Evolutionary conservation across 805 yeast genomes (phyloP).

Genomic region (Candida suzukii): DNA sequence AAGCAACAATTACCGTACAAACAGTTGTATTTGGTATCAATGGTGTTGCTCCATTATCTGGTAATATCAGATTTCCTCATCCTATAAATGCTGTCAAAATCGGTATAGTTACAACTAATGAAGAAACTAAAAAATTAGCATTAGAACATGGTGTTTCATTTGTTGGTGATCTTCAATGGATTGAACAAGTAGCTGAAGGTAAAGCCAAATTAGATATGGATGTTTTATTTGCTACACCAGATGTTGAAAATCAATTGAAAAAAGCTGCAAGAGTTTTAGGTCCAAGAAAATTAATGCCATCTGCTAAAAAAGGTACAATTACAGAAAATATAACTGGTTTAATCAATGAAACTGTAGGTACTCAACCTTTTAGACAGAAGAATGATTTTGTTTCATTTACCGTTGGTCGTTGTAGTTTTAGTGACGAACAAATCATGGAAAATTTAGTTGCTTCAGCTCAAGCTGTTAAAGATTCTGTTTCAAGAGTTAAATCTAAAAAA

Average conservation of each 20-base stretch:
- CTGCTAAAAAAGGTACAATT: constrained; percentile 80
- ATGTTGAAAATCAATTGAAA: constrained; percentile 54
- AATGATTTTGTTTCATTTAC: constrained; percentile 55
- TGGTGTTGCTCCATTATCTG: constrained; percentile 71
- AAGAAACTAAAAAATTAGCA: constrained; percentile 46
- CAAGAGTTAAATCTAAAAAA: constrained; percentile 55
- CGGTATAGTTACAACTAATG: constrained; percentile 59
- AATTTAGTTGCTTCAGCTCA: constrained; percentile 64
- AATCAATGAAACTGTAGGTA: constrained; percentile 52
- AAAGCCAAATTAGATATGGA: constrained; percentile 54
- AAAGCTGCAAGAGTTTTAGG: constrained; percentile 78
- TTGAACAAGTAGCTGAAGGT: constrained; percentile 52
- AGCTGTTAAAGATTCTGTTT: constrained; percentile 48
- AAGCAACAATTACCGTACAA: constrained; percentile 63
- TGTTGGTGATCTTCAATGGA: constrained; percentile 68
- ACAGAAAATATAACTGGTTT: constrained; percentile 52
- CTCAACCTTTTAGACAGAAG: constrained; percentile 73
- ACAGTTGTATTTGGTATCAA: constrained; percentile 61
- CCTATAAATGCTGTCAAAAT: constrained; percentile 61
- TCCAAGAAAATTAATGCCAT: constrained; percentile 86
- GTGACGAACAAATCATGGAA: constrained; percentile 66
- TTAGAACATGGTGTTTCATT: constrained; percentile 50
- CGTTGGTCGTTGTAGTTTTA: constrained; percentile 70
- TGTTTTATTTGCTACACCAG: constrained; percentile 81
- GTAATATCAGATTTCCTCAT: constrained; percentile 65